Evolutionary conservation across 73 alveolate genomes (phyloP), one percentile per base, ranked within the genome.

Genomic region (Blepharisma japonicum): DNA sequence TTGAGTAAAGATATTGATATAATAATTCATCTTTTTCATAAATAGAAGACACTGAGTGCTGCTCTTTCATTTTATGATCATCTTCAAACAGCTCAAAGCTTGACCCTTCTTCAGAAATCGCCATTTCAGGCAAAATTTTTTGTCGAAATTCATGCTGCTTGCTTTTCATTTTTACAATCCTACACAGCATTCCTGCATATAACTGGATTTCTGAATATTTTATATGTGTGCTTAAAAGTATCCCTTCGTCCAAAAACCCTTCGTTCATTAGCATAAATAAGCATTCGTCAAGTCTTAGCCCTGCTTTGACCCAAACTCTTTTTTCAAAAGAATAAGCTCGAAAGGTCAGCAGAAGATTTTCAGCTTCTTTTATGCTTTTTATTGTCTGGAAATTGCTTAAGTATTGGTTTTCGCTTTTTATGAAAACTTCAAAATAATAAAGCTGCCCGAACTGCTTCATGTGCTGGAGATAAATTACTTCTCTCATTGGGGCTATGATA

Each of bases 351-450:
- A 61, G n/a, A 1, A 61, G n/a, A 61, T 20, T 14, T 61, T 61
- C 74, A n/a, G 74, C 74, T 20, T 61, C 74, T 61, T 61, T 61
- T 14, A 61, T 61, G 5, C 23, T 61, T 25, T n/a, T 61, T 8
- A 61, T 61, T 0, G 74, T 25, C 47, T 14, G 46, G 74, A 61
- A 61, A 2, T 25, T 61, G 47, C 11, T 14, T 8, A 14, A 9
- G 5, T 14, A 61, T 14, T n/a, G 74, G 14, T 8, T 25, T 61
- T n/a, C 14, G 23, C 50, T 20, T 61, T 61, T 61, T 1, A 61
- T 61, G 47, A 18, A 61, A n/a, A 61, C 74, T 25, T 61, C 74
- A 61, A 20, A 61, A 25, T 61, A 61, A 20, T 14, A 61, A 25
- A 20, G 46, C 11, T n/a, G 14, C 47, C 42, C 42, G 42, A 39